Percentiles rank a stretch among this genome's conserved stretches.
Evolutionary conservation across 2,329 filamentous ascomycete species (phyloP).

Genomic region (Alternaria sp.): DNA sequence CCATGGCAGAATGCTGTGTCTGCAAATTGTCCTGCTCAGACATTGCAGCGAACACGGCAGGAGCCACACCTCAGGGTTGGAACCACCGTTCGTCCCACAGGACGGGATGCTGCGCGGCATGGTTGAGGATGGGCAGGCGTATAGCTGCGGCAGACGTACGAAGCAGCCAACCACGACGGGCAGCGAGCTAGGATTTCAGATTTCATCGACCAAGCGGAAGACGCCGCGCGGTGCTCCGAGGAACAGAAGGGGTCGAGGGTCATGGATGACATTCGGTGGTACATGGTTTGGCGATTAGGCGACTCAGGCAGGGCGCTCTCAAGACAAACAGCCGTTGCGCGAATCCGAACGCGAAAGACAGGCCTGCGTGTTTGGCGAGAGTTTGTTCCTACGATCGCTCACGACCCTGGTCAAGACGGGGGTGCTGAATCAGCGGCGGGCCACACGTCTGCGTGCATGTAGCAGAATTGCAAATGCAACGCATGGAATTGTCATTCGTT

Average conservation of each 20-base stretch:
- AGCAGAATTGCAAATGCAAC: neutral
- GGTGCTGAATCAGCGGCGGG: conserved; percentile 18
- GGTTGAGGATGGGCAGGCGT: conserved; percentile 20
- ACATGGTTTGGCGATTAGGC: conserved; percentile 12
- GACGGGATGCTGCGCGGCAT: conserved; percentile 38
- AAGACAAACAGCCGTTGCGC: conserved; percentile 12
- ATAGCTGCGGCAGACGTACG: conserved; percentile 37
- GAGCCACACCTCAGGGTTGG: conserved; percentile 46
- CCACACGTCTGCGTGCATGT: neutral
- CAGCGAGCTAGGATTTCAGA: neutral
- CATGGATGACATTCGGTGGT: conserved; percentile 10
- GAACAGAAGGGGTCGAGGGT: conserved; percentile 7
- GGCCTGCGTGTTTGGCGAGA: conserved; percentile 8
- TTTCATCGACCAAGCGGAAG: conserved; percentile 11
- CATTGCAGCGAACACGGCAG: conserved; percentile 34
- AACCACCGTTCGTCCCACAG: conserved; percentile 46
- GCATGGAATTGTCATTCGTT: neutral
- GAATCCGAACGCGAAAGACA: conserved; percentile 20
- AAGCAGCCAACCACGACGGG: neutral
- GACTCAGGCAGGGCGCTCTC: conserved; percentile 8
- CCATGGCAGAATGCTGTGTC: neutral
- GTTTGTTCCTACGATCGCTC: conserved; percentile 16
- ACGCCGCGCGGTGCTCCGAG: conserved; percentile 5
- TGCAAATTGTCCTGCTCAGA: conserved; percentile 21
- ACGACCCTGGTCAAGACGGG: conserved; percentile 2